Base-by-base conservation (phyloP, 306 rosid species). In the Astragalus glycyphyllos region DNA sequence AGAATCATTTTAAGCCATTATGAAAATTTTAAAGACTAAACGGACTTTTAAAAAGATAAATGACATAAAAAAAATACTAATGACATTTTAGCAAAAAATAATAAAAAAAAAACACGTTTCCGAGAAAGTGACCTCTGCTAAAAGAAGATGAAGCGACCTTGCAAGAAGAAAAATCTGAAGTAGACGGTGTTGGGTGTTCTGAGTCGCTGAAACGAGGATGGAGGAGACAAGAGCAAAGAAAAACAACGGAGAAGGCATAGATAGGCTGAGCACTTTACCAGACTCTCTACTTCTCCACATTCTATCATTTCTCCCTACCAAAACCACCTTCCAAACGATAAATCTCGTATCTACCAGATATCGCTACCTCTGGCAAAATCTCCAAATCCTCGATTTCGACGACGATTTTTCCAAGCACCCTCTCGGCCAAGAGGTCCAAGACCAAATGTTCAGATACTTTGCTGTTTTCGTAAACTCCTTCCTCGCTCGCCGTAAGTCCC, bases 281-380 rank as follows among this genome's bases (percentile, higher is more conserved):
- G 57, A 51, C 32, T 16, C 32, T 13, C 1, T 51, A 6, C 31
- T 16, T 0, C 17, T 4, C 11, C 57, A 51, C 11, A 51, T 51
- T 29, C 57, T 16, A 8, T 51, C 57, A 7, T 51, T 51, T 11
- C 57, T 51, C 29, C 57, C 57, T 7, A 51, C 57, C 57, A 16
- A 51, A 51, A 51, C 57, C 32, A 7, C 57, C 10, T 29, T 51
- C 5, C 0, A 10, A 0, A 51, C 57, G 11, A 51, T 15, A 3
- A 66, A 48, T 11, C 11, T 50, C 4, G 26, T 67, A 7, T 67
- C 72, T 5, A 45, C 35, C 46, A 34, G 72, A 11, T 67, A 56
- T 34, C 48, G 72, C 34, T 16, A 67, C 72, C 47, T 67, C 20
- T 67, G 72, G 59, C 16, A 49, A 8, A 11, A 67, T 16, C 48